Conservation (phyloP, 805 yeast genomes). For the Wilhelminamyces savonicus region DNA sequence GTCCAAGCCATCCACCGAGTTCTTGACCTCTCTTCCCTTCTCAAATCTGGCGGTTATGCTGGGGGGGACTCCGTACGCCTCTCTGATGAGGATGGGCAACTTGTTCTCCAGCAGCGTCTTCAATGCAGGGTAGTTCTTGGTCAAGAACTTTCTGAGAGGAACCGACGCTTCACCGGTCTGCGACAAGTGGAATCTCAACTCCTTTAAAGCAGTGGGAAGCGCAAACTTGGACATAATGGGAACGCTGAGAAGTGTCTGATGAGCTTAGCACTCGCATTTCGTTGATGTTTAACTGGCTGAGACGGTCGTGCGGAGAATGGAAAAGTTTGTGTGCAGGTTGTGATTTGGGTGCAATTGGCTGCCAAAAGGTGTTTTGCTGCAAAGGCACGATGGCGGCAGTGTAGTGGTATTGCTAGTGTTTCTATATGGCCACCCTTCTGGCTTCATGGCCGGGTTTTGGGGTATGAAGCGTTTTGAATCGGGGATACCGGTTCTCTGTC, state of each 20-base stretch:
- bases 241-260: not conserved
- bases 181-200: constrained; percentile 75
- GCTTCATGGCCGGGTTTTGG: too few species aligned
- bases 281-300: constrained; percentile 10
- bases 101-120: constrained; percentile 50
- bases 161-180: constrained; percentile 71
- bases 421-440: too few species aligned
- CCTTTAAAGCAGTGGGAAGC: constrained; percentile 57
- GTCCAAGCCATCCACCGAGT: constrained; percentile 41
- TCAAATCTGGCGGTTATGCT: constrained; percentile 69
- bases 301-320: too few species aligned
- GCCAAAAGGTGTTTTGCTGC: too few species aligned
- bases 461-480: too few species aligned
- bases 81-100: constrained; percentile 74
- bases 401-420: too few species aligned
- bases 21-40: constrained; percentile 45
- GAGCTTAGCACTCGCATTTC: constrained; percentile 1
- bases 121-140: constrained; percentile 58
- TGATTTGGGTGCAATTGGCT: too few species aligned
- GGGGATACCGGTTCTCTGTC: too few species aligned
- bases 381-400: too few species aligned
- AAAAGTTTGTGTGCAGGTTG: too few species aligned
- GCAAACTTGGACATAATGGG: constrained; percentile 34
- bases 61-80: constrained; percentile 68
- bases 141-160: constrained; percentile 59